These are phyloP conservation scores for Aspergillus calidoustus DNA, from an alignment of 2,329 filamentous ascomycete genomes.

Conservation along the genomic window DNA sequence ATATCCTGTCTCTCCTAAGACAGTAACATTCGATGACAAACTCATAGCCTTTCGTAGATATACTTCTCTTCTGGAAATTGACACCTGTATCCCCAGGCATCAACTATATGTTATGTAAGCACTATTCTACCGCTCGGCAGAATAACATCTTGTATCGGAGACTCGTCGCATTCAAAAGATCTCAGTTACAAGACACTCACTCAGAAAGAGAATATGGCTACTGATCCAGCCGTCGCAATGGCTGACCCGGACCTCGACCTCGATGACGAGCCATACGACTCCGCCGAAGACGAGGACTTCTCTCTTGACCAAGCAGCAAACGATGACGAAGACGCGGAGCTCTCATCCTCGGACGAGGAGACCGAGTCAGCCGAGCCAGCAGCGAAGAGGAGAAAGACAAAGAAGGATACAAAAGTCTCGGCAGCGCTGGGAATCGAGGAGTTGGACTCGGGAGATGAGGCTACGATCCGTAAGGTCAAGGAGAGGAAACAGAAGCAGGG, in stretches of 20 bases:
- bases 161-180: neutral
- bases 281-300: slow-evolving; percentile 46
- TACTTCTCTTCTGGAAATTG: neutral
- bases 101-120: neutral
- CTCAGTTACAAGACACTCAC: neutral
- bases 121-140: slow-evolving; percentile 29
- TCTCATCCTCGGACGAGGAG: slow-evolving; percentile 29
- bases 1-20: no score
- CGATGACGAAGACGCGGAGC: slow-evolving; percentile 28
- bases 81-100: neutral
- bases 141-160: slow-evolving; percentile 21
- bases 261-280: slow-evolving; percentile 43
- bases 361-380: slow-evolving; percentile 29
- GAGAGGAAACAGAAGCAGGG: slow-evolving; percentile 44
- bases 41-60: neutral
- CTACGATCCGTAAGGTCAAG: slow-evolving; percentile 56
- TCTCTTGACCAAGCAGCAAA: slow-evolving; percentile 39
- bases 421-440: slow-evolving; percentile 38
- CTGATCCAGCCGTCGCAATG: slow-evolving; percentile 3
- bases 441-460: slow-evolving; percentile 61
- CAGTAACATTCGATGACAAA: neutral
- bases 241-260: slow-evolving; percentile 31
- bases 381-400: slow-evolving; percentile 46
- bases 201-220: slow-evolving; percentile 4
- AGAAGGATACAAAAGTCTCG: slow-evolving; percentile 24